Base-by-base conservation (phyloP, 371 early-diverging fungal species). In the Apophysomyces elegans region DNA sequence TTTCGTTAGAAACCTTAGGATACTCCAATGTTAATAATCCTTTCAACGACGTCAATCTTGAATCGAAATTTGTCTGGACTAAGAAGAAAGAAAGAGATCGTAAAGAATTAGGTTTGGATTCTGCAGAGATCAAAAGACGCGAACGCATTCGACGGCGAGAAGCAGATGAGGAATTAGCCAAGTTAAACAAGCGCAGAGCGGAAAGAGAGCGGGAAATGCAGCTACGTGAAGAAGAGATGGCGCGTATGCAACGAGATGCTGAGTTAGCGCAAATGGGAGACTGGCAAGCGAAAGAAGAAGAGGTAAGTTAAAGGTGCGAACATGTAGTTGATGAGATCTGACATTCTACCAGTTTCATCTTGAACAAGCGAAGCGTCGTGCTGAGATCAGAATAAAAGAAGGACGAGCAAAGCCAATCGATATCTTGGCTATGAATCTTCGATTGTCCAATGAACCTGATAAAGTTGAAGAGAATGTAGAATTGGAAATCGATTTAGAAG, bases 401-500 rank as follows among this genome's bases (percentile, higher is more conserved):
- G 88, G 88, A n/a, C 77, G 97, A 9, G 93, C 96, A 14, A 93
- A 92, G 62, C 93, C 97, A 0, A 93, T 97, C 64, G 98, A 97
- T 75, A 80, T 95, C n/a, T 71, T 96, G 58, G 96, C 96, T 5
- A 92, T 95, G 85, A 94, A 95, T 70, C 73, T 97, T 63, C 84
- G 90, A 9, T 70, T 95, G 18, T 91, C 93, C 0, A 78, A 88
- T 43, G 90, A 91, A 65, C 72, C 86, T 11, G 90, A 90, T 44
- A 84, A 89, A 47, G 88, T 89, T 0, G 89, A 89, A 57, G 90
- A 92, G 21, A 84, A 88, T 36, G 81, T 92, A 7, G 90, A 87
- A 14, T 64, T 94, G 7, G 93, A 95, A 59, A 85, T 96, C 61
- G 94, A 93, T 70, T 76, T 93, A 36, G 93, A 93, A 36, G 93